phyloP scores from a whole-genome alignment of 169 alveolate species.

The Theileria orientalis region DNA sequence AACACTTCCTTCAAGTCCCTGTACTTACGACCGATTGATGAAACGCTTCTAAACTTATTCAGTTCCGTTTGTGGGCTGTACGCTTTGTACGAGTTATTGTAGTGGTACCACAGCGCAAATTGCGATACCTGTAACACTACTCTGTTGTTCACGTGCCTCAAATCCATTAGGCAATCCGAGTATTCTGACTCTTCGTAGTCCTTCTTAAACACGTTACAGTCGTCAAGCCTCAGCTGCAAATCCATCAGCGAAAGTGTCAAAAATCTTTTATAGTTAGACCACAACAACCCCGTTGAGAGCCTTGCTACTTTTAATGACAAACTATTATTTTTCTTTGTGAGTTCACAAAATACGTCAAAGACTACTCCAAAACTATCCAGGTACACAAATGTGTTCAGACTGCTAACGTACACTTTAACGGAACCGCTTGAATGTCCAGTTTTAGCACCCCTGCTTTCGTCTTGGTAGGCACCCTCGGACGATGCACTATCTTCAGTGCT shows the following conservation, averaged over 20 bases:
- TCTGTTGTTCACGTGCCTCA: not conserved
- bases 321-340: not conserved
- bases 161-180: too few relatives aligned
- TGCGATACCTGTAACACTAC: not conserved
- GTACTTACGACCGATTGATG: too few relatives aligned
- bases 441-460: too few relatives aligned
- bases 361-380: constrained; percentile 3
- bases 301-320: not conserved
- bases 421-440: too few relatives aligned
- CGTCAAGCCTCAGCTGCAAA: not conserved
- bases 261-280: not conserved
- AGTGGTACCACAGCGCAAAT: constrained; percentile 9
- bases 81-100: not conserved
- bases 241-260: constrained; percentile 8
- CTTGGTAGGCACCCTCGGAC: too few relatives aligned
- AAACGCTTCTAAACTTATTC: too few relatives aligned
- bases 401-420: not conserved
- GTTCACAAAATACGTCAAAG: not conserved
- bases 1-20: not conserved
- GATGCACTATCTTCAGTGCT: too few relatives aligned
- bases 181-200: not conserved
- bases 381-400: not conserved
- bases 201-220: not conserved
- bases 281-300: not conserved
- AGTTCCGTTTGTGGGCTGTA: not conserved